A percentile compares a stretch with the other conserved stretches of the same genome.
Conservation (phyloP, 2,329 filamentous ascomycete species). For the Fusarium odoratissimum region DNA sequence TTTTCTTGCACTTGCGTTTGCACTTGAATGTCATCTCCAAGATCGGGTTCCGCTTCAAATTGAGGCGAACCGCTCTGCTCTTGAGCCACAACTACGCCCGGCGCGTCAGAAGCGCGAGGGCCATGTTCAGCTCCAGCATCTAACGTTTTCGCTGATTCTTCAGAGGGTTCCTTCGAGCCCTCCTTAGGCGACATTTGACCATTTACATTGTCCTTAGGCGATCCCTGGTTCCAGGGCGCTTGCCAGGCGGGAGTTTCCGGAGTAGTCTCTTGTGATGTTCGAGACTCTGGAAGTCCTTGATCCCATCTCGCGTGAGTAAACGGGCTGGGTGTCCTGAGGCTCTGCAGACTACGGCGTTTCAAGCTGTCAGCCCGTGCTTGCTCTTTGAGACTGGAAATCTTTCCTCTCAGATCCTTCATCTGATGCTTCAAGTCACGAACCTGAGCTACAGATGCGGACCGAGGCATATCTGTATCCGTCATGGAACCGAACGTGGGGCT, state of each 20-base stretch:
- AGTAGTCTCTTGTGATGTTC: slow-evolving; percentile 31
- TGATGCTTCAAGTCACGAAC: slow-evolving; percentile 82
- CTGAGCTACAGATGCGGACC: slow-evolving; percentile 78
- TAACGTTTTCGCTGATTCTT: slow-evolving; percentile 15
- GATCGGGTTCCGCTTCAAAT: slow-evolving; percentile 19
- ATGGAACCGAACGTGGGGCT: slow-evolving; percentile 59
- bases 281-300: slow-evolving; percentile 41
- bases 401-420: slow-evolving; percentile 86
- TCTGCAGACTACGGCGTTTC: slow-evolving; percentile 81
- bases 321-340: slow-evolving; percentile 79
- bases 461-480: slow-evolving; percentile 63
- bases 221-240: slow-evolving; percentile 24
- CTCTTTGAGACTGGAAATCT: slow-evolving; percentile 83
- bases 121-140: slow-evolving; percentile 21
- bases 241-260: slow-evolving; percentile 36
- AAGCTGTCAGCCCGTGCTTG: slow-evolving; percentile 83
- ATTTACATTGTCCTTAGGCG: slow-evolving; percentile 23
- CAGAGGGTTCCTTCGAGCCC: slow-evolving; percentile 5
- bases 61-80: background rate
- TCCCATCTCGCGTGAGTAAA: slow-evolving; percentile 74
- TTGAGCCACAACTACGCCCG: background rate
- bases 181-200: background rate
- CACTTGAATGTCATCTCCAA: slow-evolving; percentile 18
- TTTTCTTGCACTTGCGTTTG: slow-evolving; percentile 1
- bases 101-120: background rate